A percentile compares a stretch with the other conserved stretches of the same genome.
Conservation (phyloP, 2,329 filamentous ascomycete species). For the Stachybotrys echinatus region DNA sequence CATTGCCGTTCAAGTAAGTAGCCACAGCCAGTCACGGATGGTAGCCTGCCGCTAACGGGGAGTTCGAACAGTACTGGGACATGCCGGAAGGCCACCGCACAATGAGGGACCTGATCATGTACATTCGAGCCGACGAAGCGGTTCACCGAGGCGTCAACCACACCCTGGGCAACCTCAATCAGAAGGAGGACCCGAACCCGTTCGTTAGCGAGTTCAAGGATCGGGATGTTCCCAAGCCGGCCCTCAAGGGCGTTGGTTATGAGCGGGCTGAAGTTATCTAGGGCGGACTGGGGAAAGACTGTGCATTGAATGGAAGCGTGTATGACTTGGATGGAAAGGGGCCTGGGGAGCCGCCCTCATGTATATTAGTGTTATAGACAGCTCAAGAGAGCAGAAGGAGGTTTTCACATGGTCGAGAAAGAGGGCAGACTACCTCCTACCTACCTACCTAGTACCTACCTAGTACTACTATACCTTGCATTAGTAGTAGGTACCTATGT, state of each 20-base stretch:
- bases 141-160: constrained; percentile 95
- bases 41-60: constrained; percentile 3
- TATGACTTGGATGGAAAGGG: no score
- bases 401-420: no score
- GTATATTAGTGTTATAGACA: no score
- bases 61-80: constrained; percentile 64
- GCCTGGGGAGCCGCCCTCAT: no score
- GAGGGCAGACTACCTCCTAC: no score
- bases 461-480: no score
- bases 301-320: not conserved
- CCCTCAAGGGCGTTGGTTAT: constrained; percentile 66
- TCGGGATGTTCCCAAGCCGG: constrained; percentile 58
- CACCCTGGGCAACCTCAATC: constrained; percentile 82
- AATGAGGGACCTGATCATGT: constrained; percentile 83
- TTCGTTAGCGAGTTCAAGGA: constrained; percentile 82
- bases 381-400: no score
- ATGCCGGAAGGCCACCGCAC: constrained; percentile 80
- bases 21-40: not conserved
- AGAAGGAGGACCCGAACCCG: constrained; percentile 84
- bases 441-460: no score
- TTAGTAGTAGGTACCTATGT: no score
- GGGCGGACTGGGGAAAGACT: no score
- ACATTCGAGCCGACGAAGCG: constrained; percentile 85
- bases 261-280: constrained; percentile 77
- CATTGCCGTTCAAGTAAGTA: constrained; percentile 63